Percentiles rank a stretch among this genome's conserved stretches.
Conservation (phyloP, 345 rosid species). For the Moricandia moricandioides region DNA sequence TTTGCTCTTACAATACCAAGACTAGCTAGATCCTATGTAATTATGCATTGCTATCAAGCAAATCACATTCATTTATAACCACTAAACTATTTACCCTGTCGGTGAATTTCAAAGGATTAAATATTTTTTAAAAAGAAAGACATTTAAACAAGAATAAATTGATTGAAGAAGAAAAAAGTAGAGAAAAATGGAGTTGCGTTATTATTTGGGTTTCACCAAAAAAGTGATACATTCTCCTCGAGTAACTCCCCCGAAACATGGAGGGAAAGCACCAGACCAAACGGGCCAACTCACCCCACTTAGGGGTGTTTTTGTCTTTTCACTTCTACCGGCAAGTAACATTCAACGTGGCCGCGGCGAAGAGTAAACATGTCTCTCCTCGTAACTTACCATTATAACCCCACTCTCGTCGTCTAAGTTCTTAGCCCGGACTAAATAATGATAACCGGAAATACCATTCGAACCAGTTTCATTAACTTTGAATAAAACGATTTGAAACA, state of each 20-base stretch:
- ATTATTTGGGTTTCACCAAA: slow-evolving; percentile 8
- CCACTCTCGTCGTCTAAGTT: neutral
- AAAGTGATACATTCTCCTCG: slow-evolving; percentile 36
- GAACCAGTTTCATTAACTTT: neutral
- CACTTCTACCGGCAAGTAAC: neutral
- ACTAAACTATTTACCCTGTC: neutral
- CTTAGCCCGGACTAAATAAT: neutral
- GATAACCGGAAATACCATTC: neutral
- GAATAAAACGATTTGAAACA: neutral
- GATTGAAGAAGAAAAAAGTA: neutral
- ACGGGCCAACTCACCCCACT: slow-evolving; percentile 2
- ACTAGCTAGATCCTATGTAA: slow-evolving; percentile 37
- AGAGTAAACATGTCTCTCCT: neutral
- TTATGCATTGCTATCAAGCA: slow-evolving; percentile 21
- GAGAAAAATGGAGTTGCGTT: neutral
- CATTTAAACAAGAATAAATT: neutral
- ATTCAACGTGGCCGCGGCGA: neutral
- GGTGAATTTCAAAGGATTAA: neutral
- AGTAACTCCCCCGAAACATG: slow-evolving; percentile 32
- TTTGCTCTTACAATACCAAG: slow-evolving; percentile 30
- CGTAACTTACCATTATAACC: neutral
- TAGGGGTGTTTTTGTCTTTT: slow-evolving; percentile 16
- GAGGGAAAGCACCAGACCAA: slow-evolving; percentile 26
- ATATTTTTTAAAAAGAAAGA: neutral
- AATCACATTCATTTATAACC: neutral